Conservation (phyloP, 2,329 filamentous ascomycete genomes). For the Alternaria longipes region DNA sequence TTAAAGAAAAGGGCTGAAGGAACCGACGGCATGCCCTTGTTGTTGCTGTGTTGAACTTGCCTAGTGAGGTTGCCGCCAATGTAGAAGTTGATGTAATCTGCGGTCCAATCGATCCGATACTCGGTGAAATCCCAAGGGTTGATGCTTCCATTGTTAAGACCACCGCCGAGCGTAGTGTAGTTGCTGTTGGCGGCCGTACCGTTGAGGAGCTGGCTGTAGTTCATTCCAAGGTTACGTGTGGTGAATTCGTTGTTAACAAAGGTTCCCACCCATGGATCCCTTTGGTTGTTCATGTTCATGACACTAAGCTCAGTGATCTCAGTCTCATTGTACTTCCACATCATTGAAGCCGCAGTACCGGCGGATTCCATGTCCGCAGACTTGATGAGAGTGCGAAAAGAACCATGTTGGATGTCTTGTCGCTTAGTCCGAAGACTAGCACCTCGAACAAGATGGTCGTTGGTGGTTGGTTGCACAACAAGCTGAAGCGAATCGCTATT, state of each 20-base stretch:
- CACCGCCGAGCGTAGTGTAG: constrained; percentile 52
- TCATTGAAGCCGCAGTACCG: constrained; percentile 59
- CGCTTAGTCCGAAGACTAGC: constrained; percentile 54
- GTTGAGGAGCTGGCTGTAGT: constrained; percentile 51
- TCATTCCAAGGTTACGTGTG: constrained; percentile 48
- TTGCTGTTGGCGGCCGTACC: constrained; percentile 39
- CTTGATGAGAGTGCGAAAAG: constrained; percentile 56
- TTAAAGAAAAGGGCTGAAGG: constrained; percentile 57
- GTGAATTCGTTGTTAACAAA: constrained; percentile 54
- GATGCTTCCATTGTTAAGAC: constrained; percentile 40
- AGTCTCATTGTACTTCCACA: constrained; percentile 57
- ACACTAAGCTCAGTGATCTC: constrained; percentile 56
- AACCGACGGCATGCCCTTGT: constrained; percentile 50
- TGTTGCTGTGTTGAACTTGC: constrained; percentile 45
- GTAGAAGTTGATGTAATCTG: constrained; percentile 55
- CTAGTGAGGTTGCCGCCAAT: constrained; percentile 52
- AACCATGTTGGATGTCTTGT: constrained; percentile 60
- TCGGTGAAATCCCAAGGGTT: constrained; percentile 58
- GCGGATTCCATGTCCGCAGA: constrained; percentile 47
- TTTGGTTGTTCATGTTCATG: constrained; percentile 55
- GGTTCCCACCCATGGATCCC: constrained; percentile 52
- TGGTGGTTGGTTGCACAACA: constrained; percentile 43
- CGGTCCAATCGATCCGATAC: constrained; percentile 59
- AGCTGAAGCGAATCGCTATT: constrained; percentile 48
- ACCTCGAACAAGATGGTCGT: constrained; percentile 56